phyloP scores from a whole-genome alignment of 768 basidiomycete species.

The Auricularia auricula-judae region DNA sequence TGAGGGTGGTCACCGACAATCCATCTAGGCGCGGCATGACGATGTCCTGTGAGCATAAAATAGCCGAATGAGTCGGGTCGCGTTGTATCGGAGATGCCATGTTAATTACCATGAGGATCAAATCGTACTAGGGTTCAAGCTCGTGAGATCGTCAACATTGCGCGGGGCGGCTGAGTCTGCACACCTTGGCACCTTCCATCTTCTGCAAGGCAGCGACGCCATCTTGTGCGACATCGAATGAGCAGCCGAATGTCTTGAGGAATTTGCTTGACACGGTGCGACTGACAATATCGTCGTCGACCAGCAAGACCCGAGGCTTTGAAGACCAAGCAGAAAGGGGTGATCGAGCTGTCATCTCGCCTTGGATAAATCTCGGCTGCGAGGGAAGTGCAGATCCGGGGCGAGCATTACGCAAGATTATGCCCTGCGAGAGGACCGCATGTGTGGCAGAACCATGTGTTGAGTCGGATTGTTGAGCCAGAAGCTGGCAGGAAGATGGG shows the following conservation, averaged over 20 bases:
- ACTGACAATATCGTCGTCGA: slow-evolving; percentile 93
- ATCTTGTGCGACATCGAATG: slow-evolving; percentile 89
- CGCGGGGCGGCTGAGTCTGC: slow-evolving; percentile 30
- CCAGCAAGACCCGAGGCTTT: slow-evolving; percentile 71
- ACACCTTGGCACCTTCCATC: slow-evolving; percentile 55
- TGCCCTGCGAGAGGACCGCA: no score
- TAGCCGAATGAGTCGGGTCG: no score
- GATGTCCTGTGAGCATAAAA: slow-evolving; percentile 53
- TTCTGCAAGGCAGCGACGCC: slow-evolving; percentile 87
- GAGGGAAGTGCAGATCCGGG: no score
- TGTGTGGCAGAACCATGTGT: no score
- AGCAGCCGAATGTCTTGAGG: slow-evolving; percentile 89
- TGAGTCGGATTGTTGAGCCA: no score
- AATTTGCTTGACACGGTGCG: slow-evolving; percentile 85
- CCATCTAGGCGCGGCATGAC: slow-evolving; percentile 82
- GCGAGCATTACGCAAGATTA: no score
- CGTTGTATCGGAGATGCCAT: no score
- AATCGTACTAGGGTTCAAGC: slow-evolving; percentile 51
- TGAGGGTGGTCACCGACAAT: slow-evolving; percentile 82
- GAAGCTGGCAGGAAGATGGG: no score
- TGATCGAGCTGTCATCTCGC: no score
- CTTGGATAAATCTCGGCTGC: no score
- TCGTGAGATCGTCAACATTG: not conserved
- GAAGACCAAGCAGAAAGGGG: not conserved
- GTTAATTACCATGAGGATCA: slow-evolving; percentile 74